Evolutionary conservation across 768 basidiomycete species (phyloP).

Genomic region (Termitomyces sp.): DNA sequence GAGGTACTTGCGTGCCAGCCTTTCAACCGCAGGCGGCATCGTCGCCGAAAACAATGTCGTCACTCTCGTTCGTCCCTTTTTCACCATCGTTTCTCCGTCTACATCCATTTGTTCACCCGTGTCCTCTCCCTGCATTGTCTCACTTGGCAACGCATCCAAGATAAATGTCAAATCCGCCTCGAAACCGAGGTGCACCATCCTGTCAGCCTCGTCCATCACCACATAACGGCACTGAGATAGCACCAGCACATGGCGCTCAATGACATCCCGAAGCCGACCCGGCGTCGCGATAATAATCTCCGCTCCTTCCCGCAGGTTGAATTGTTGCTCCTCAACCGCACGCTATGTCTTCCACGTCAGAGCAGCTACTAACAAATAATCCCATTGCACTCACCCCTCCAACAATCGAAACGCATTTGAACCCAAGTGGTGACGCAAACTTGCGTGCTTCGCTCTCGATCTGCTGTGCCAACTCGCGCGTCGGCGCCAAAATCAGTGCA

Average conservation of each 20-base stretch:
- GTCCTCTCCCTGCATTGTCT: conserved; percentile 86
- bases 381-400: conserved; percentile 71
- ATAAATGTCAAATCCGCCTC: conserved; percentile 94
- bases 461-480: conserved; percentile 98
- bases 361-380: conserved; percentile 1
- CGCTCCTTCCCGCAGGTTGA: conserved; percentile 95
- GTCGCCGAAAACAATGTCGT: conserved; percentile 97
- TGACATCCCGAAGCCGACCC: conserved; percentile 95
- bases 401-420: conserved; percentile 95
- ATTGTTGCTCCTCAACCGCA: conserved; percentile 96
- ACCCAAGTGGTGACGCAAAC: conserved; percentile 88
- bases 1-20: conserved; percentile 91
- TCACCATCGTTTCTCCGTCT: conserved; percentile 62
- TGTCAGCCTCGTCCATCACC: conserved; percentile 99
- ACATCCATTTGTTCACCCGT: conserved; percentile 74
- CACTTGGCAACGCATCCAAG: conserved; percentile 85
- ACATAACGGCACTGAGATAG: conserved; percentile 97
- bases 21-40: conserved; percentile 97
- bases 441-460: conserved; percentile 91
- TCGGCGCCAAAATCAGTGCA: conserved; percentile 90
- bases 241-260: conserved; percentile 94
- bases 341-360: conserved; percentile 41
- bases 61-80: conserved; percentile 81
- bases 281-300: conserved; percentile 99
- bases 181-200: conserved; percentile 98